These are phyloP conservation scores for Fragilariopsis cylindrus DNA, from an alignment of 108 stramenopile genomes.

Conservation along the genomic window DNA sequence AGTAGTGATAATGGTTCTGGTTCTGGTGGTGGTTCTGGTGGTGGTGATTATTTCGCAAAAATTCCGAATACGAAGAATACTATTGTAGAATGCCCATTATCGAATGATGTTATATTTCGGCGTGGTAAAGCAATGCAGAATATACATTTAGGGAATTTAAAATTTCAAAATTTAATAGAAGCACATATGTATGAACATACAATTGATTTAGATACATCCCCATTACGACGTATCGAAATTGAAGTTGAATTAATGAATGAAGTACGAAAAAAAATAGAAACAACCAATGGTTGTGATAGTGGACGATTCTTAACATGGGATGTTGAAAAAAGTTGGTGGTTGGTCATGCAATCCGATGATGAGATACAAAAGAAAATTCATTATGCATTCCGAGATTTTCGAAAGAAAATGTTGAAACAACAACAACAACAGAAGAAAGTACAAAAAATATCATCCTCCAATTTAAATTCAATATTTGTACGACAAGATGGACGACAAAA, in stretches of 20 bases:
- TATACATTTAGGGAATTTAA: constrained; percentile 4
- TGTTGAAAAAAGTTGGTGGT: constrained; percentile 4
- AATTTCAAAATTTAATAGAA: constrained; percentile 13
- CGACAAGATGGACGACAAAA: constrained; percentile 8
- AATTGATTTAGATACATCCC: neutral
- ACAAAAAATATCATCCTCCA: neutral
- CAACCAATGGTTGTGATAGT: neutral
- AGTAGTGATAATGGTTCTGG: neutral
- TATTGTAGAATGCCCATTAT: constrained; percentile 12
- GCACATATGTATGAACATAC: constrained; percentile 4
- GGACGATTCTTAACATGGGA: constrained; percentile 19
- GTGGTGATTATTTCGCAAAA: neutral
- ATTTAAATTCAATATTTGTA: neutral
- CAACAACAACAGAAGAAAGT: neutral
- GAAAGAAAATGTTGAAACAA: constrained; percentile 6
- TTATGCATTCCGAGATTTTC: constrained; percentile 15
- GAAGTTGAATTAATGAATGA: constrained; percentile 8
- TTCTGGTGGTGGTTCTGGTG: neutral
- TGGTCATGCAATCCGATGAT: neutral
- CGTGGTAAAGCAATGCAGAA: constrained; percentile 1
- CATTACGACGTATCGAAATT: neutral
- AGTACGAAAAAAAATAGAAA: neutral
- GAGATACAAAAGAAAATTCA: constrained; percentile 9
- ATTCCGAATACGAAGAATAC: neutral
- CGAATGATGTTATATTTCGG: constrained; percentile 15